Conservation (phyloP, 202 grass and related monocot species). For the Eragrostis tef region DNA sequence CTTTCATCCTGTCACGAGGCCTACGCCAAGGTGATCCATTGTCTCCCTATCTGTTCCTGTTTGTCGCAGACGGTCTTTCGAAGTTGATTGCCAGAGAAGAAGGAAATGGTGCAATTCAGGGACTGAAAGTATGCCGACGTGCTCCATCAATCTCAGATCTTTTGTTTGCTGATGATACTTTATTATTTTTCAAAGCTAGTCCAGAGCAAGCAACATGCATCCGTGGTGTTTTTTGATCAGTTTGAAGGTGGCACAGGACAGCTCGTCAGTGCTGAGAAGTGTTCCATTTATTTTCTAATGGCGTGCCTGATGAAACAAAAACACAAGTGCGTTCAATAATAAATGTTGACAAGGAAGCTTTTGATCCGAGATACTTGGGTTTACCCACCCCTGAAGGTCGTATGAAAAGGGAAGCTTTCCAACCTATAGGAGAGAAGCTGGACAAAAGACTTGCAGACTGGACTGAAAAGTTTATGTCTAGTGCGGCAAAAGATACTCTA, state of each 20-base stretch:
- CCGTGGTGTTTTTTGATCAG: no score
- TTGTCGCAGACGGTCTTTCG: not conserved
- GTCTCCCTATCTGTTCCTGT: not conserved
- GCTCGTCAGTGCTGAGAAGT: no score
- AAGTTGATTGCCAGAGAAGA: not conserved
- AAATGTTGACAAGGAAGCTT: not conserved
- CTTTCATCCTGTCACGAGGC: not conserved
- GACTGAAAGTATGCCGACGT: not conserved
- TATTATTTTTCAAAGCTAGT: no score
- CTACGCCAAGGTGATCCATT: not conserved
- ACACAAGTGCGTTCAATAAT: no score
- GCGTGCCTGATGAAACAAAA: not conserved
- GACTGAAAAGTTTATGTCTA: not conserved
- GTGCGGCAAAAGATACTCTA: not conserved
- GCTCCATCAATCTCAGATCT: not conserved
- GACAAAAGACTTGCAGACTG: not conserved
- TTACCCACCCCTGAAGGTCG: not conserved
- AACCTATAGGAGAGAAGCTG: accelerated
- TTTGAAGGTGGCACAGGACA: no score
- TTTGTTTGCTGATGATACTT: not conserved
- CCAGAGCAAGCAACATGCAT: no score
- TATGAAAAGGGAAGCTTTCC: not conserved
- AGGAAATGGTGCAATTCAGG: not conserved
- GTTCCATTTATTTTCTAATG: not conserved
- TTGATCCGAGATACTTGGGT: not conserved